phyloP scores from a whole-genome alignment of 2,329 filamentous ascomycete genomes.

The Colletotrichum musicola region DNA sequence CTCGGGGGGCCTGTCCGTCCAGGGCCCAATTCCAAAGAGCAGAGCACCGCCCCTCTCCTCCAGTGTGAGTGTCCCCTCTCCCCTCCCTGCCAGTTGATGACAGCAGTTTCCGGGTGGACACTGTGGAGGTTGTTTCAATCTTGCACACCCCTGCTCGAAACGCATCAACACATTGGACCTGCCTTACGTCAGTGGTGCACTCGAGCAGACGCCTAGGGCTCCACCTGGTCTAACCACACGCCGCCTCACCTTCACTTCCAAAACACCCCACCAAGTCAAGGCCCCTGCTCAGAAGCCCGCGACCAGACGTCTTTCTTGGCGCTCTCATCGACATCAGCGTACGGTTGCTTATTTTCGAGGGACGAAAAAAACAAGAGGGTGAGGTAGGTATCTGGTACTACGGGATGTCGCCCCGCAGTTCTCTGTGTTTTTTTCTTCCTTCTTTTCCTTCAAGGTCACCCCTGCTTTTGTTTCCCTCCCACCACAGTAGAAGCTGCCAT shows the following conservation, averaged over 20 bases:
- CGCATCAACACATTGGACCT: constrained; percentile 36
- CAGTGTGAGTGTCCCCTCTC: not conserved
- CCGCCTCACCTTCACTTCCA: constrained; percentile 2
- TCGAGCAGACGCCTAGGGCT: constrained; percentile 13
- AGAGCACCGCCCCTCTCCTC: not conserved
- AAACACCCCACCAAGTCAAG: constrained; percentile 5
- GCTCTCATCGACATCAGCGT: constrained; percentile 31
- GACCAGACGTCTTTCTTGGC: constrained; percentile 28
- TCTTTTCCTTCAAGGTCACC: not conserved
- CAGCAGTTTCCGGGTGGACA: constrained; percentile 30
- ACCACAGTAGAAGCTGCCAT: not conserved
- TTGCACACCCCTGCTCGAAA: constrained; percentile 39
- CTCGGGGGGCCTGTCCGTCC: constrained; percentile 1
- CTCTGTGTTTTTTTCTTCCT: not conserved
- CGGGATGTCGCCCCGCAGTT: not conserved
- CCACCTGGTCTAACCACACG: constrained; percentile 9
- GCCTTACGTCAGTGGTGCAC: constrained; percentile 39
- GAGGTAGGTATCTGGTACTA: not conserved
- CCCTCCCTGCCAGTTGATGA: constrained; percentile 34
- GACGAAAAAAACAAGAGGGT: not conserved
- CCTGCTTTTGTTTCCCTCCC: not conserved
- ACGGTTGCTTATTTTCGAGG: constrained; percentile 32
- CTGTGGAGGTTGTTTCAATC: constrained; percentile 39
- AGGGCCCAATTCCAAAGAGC: constrained; percentile 21
- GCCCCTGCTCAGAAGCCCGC: constrained; percentile 17